Evolutionary conservation across 2,329 filamentous ascomycete genomes (phyloP), one percentile per base, ranked within the genome.

Genomic region (Sarocladiaceae sp.): DNA sequence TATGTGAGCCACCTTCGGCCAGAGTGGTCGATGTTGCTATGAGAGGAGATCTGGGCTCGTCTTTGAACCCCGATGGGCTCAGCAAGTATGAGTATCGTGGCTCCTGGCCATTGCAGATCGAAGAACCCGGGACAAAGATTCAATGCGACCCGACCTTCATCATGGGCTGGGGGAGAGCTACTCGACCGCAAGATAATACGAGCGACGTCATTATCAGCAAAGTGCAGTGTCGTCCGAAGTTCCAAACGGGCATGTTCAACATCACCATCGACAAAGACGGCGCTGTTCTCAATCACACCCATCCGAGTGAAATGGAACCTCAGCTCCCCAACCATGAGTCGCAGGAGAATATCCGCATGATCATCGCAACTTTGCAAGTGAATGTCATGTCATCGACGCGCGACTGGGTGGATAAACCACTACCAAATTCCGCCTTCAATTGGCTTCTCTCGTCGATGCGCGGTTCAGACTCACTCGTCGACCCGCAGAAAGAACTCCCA

Each of bases 351-450:
- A 10, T 33, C 10, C 29, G 29, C 29, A 33, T 33, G 29, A 33
- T 33, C 10, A 33, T 33, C 29, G 15, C 29, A 15, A 10, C 15
- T 8, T 33, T 33, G 29, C 29, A 33, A n/a, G n/a, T n/a, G n/a
- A n/a, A n/a, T n/a, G n/a, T n/a, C n/a, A n/a, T n/a, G n/a, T n/a
- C n/a, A n/a, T n/a, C n/a, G n/a, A n/a, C n/a, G n/a, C n/a, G n/a
- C n/a, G n/a, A n/a, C n/a, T n/a, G n/a, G n/a, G n/a, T n/a, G n/a
- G n/a, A n/a, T n/a, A n/a, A n/a, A n/a, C n/a, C n/a, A n/a, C 1
- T 62, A 75, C 0, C 59, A 57, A n/a, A n/a, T 0, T 74, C 77
- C 36, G 78, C 71, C 64, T 60, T 75, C 25, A 77, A 73, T 46
- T 73, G 79, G 26, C 66, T 83, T n/a, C 55, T 78, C 0, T 58